Percentiles rank a stretch among this genome's conserved stretches.
Evolutionary conservation across 2,329 filamentous ascomycete genomes (phyloP).

Genomic region (Epichloe brachyelytri): DNA sequence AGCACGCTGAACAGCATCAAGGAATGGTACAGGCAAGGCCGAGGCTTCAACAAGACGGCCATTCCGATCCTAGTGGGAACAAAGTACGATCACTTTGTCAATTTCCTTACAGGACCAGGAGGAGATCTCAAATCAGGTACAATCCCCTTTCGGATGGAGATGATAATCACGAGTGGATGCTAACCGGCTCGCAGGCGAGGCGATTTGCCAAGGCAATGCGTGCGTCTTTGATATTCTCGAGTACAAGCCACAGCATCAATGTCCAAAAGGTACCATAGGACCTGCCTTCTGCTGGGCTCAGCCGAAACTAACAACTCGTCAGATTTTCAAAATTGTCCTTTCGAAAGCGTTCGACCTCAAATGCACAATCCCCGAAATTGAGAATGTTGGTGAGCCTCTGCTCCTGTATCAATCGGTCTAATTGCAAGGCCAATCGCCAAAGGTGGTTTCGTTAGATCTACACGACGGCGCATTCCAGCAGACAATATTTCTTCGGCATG

Average conservation of each 20-base stretch:
- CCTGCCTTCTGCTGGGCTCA: not conserved
- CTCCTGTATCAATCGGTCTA: slow-evolving; percentile 67
- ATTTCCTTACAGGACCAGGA: slow-evolving; percentile 94
- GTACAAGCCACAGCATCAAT: slow-evolving; percentile 98
- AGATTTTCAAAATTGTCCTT: slow-evolving; percentile 99
- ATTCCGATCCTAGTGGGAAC: slow-evolving; percentile 95
- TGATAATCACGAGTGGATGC: not conserved
- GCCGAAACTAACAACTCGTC: slow-evolving; percentile 1
- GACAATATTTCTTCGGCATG: not conserved
- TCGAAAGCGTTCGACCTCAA: slow-evolving; percentile 98
- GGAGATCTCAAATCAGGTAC: slow-evolving; percentile 94
- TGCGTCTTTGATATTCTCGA: slow-evolving; percentile 93
- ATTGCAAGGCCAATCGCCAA: slow-evolving; percentile 4
- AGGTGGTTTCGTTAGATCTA: not conserved
- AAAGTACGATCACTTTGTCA: slow-evolving; percentile 99
- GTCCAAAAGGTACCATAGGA: slow-evolving; percentile 67
- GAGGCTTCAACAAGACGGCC: slow-evolving; percentile 99
- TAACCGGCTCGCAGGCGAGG: slow-evolving; percentile 50
- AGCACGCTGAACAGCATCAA: slow-evolving; percentile 99
- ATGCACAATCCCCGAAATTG: slow-evolving; percentile 97
- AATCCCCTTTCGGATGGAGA: not conserved
- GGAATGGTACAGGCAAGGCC: slow-evolving; percentile 96
- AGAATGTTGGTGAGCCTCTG: slow-evolving; percentile 91
- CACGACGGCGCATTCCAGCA: not conserved
- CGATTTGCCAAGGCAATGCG: slow-evolving; percentile 98